These are phyloP conservation scores for Emmonsiellopsis sp. DNA, from an alignment of 2,329 filamentous ascomycete genomes.

Conservation along the genomic window DNA sequence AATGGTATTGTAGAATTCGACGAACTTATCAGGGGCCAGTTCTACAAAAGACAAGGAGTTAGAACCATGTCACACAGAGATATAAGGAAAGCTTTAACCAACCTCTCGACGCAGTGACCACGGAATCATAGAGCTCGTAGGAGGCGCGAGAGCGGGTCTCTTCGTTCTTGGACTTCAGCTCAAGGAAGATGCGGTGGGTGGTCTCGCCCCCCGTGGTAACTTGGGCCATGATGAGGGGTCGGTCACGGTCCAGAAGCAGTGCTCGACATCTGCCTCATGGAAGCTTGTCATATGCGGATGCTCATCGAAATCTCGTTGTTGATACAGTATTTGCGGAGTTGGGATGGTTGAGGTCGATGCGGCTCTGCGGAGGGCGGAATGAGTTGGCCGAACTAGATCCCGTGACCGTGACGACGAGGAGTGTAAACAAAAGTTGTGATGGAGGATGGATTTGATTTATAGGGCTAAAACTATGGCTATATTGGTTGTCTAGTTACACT, in stretches of 20 bases:
- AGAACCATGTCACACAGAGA: neutral
- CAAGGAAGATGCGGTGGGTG: slow-evolving; percentile 46
- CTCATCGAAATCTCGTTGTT: neutral
- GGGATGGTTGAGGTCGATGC: neutral
- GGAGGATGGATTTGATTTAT: neutral
- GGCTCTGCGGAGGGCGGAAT: neutral
- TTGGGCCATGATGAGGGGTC: slow-evolving; percentile 33
- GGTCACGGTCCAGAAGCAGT: neutral
- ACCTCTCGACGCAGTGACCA: slow-evolving; percentile 39
- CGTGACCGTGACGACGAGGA: neutral
- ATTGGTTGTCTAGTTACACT: neutral
- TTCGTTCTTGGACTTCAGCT: slow-evolving; percentile 49
- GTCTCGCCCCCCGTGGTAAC: slow-evolving; percentile 37
- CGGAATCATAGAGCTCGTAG: slow-evolving; percentile 38
- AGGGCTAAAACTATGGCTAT: neutral
- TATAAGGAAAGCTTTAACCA: slow-evolving; percentile 4
- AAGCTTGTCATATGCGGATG: neutral
- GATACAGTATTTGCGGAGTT: neutral
- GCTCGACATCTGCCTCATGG: neutral
- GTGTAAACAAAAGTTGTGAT: neutral
- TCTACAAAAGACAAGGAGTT: slow-evolving; percentile 41
- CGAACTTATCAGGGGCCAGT: slow-evolving; percentile 69
- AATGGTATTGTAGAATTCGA: slow-evolving; percentile 57
- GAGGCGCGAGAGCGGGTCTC: slow-evolving; percentile 40
- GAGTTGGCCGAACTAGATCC: neutral